phyloP scores from a whole-genome alignment of 2,329 filamentous ascomycete genomes.

The Colletotrichum paranaense region DNA sequence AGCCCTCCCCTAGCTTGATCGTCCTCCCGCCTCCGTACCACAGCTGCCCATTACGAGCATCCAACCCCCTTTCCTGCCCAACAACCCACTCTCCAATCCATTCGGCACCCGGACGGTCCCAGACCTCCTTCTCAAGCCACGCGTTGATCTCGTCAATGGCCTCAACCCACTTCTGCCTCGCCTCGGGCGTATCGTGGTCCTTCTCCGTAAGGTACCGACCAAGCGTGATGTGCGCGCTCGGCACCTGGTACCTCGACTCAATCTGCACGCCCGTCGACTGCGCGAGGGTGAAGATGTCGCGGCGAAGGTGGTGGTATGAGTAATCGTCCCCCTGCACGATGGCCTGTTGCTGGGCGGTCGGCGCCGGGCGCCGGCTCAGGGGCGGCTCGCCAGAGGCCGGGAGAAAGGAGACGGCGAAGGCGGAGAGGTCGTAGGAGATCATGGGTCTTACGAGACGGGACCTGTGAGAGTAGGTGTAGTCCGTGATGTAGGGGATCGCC shows the following conservation, averaged over 20 bases:
- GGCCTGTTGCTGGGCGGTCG: slow-evolving; percentile 47
- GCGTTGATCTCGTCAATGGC: slow-evolving; percentile 81
- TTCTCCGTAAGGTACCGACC: slow-evolving; percentile 79
- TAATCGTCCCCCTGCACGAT: slow-evolving; percentile 71
- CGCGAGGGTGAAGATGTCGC: slow-evolving; percentile 77
- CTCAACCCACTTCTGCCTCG: slow-evolving; percentile 73
- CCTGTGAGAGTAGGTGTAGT: slow-evolving; percentile 75
- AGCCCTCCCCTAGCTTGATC: slow-evolving; percentile 71
- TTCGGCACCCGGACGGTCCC: slow-evolving; percentile 63
- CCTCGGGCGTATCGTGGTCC: slow-evolving; percentile 70
- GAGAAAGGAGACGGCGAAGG: slow-evolving; percentile 87
- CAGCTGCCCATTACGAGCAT: slow-evolving; percentile 77
- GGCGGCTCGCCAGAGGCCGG: slow-evolving; percentile 76
- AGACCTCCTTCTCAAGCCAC: slow-evolving; percentile 78
- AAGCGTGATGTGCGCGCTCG: slow-evolving; percentile 90
- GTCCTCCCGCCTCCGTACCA: slow-evolving; percentile 91
- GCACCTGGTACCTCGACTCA: slow-evolving; percentile 85
- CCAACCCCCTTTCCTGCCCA: slow-evolving; percentile 86
- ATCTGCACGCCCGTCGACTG: slow-evolving; percentile 74
- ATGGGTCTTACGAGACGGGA: slow-evolving; percentile 84
- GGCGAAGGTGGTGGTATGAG: slow-evolving; percentile 90
- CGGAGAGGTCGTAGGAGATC: slow-evolving; percentile 86
- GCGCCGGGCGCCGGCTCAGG: slow-evolving; percentile 51
- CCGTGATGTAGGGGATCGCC: slow-evolving; percentile 68
- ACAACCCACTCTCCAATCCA: slow-evolving; percentile 82